Evolutionary conservation across 208 protist species (phyloP).

Genomic region (Leishmania mexicana): DNA sequence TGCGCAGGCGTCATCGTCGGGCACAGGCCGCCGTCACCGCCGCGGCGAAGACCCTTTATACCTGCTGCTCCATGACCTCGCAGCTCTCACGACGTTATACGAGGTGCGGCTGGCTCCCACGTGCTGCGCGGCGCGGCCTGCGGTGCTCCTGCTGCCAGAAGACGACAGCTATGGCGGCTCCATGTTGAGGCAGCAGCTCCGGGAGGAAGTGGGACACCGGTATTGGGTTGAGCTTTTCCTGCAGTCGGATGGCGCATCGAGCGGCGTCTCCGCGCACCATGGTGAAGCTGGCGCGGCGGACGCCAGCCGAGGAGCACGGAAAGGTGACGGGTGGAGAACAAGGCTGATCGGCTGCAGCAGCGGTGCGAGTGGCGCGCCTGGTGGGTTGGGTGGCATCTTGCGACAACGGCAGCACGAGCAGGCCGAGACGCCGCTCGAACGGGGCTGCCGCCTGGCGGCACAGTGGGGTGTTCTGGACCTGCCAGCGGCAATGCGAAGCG

Average conservation of each 20-base stretch:
- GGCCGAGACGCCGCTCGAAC: conserved; percentile 22
- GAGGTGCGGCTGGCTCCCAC: conserved; percentile 37
- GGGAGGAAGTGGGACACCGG: conserved; percentile 39
- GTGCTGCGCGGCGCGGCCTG: conserved; percentile 29
- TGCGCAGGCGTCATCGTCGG: background rate
- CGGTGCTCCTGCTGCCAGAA: conserved; percentile 74
- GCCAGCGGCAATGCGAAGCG: conserved; percentile 1
- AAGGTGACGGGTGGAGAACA: background rate
- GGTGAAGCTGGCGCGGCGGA: background rate
- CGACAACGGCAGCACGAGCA: conserved; percentile 10
- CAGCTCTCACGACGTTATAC: conserved; percentile 44
- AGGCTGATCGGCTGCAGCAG: conserved; percentile 4
- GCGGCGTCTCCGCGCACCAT: background rate
- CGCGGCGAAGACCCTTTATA: conserved; percentile 46
- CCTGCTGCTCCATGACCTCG: conserved; percentile 63
- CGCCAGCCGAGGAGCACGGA: background rate
- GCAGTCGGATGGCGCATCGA: conserved; percentile 10
- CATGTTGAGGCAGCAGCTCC: conserved; percentile 50
- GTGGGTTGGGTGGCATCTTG: background rate
- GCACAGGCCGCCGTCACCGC: conserved; percentile 27
- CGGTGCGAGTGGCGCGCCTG: conserved; percentile 6
- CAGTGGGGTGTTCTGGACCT: conserved; percentile 25
- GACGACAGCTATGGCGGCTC: conserved; percentile 64
- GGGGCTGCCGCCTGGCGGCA: conserved; percentile 29
- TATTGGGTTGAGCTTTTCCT: conserved; percentile 66